These are phyloP conservation scores for Aotearoamyces nothofagi DNA, from an alignment of 2,329 filamentous ascomycete genomes.

Conservation along the genomic window DNA sequence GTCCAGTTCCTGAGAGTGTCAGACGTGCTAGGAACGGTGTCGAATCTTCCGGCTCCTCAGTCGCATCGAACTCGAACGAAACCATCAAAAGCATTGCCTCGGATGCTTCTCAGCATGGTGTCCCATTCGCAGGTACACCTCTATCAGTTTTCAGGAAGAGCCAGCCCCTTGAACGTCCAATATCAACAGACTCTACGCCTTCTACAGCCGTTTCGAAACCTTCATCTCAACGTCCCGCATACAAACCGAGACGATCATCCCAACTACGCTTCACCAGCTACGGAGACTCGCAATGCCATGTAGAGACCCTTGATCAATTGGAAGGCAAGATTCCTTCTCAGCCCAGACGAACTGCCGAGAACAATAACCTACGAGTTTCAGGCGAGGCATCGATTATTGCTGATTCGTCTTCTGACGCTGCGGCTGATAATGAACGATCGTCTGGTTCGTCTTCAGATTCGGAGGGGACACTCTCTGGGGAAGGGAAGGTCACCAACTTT, in stretches of 20 bases:
- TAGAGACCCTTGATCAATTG: constrained; percentile 13
- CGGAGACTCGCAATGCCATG: constrained; percentile 11
- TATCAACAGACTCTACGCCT: no score
- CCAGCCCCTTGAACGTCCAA: no score
- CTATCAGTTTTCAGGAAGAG: no score
- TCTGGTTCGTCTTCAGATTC: constrained; percentile 16
- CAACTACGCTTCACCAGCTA: constrained; percentile 18
- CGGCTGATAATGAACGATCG: constrained; percentile 17
- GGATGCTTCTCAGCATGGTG: no score
- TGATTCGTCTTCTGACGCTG: constrained; percentile 10
- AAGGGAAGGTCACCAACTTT: no score
- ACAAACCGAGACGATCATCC: constrained; percentile 20
- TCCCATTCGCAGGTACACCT: no score
- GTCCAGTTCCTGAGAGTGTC: constrained; percentile 13
- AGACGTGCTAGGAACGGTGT: no score
- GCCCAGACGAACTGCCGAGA: constrained; percentile 7
- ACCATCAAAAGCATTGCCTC: no score
- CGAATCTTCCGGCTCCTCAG: no score
- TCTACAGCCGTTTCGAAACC: constrained; percentile 1
- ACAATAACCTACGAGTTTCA: constrained; percentile 5
- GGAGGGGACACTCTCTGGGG: constrained; percentile 8
- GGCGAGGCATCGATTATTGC: not conserved
- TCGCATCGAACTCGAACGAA: no score
- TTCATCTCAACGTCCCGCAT: constrained; percentile 9
- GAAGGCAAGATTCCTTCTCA: constrained; percentile 9